Evolutionary conservation across 2,329 filamentous ascomycete genomes (phyloP).

Genomic region (Fusarium veterinarium): DNA sequence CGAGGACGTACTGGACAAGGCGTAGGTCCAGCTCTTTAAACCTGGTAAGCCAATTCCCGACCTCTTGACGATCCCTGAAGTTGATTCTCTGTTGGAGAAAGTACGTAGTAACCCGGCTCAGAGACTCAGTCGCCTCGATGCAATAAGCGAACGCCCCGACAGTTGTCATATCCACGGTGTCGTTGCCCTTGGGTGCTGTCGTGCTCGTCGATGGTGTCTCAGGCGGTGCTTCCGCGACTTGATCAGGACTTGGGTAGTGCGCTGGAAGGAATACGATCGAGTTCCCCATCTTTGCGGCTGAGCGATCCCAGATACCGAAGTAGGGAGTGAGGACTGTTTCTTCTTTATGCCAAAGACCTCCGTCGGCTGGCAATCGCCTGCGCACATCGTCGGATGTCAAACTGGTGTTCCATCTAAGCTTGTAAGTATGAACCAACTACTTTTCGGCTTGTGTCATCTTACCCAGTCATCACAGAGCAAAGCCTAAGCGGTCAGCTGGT

Average conservation of each 20-base stretch:
- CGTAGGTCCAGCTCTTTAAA: slow-evolving; percentile 62
- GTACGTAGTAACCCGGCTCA: slow-evolving; percentile 57
- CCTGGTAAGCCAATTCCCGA: slow-evolving; percentile 56
- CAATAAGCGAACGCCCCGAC: slow-evolving; percentile 60
- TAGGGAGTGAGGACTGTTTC: slow-evolving; percentile 55
- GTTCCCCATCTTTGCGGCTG: slow-evolving; percentile 53
- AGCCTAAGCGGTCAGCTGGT: slow-evolving; percentile 6
- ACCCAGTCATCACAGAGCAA: slow-evolving; percentile 37
- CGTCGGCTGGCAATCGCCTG: slow-evolving; percentile 51
- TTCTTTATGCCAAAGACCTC: slow-evolving; percentile 54
- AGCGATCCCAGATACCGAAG: slow-evolving; percentile 59
- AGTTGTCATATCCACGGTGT: slow-evolving; percentile 48
- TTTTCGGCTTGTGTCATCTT: neutral
- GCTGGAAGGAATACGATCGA: slow-evolving; percentile 53
- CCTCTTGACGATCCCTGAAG: slow-evolving; percentile 52
- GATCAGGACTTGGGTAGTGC: slow-evolving; percentile 44
- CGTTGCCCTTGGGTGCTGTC: neutral
- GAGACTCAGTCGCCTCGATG: slow-evolving; percentile 59
- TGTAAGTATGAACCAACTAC: neutral
- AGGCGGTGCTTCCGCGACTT: slow-evolving; percentile 14
- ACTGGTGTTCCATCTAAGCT: slow-evolving; percentile 48
- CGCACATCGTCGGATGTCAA: slow-evolving; percentile 49
- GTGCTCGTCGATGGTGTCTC: slow-evolving; percentile 13
- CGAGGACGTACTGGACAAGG: slow-evolving; percentile 52
- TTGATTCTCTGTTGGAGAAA: slow-evolving; percentile 59